A percentile compares a stretch with the other conserved stretches of the same genome.
Conservation (phyloP, 2,329 filamentous ascomycete genomes). For the Hortaea sp. region DNA sequence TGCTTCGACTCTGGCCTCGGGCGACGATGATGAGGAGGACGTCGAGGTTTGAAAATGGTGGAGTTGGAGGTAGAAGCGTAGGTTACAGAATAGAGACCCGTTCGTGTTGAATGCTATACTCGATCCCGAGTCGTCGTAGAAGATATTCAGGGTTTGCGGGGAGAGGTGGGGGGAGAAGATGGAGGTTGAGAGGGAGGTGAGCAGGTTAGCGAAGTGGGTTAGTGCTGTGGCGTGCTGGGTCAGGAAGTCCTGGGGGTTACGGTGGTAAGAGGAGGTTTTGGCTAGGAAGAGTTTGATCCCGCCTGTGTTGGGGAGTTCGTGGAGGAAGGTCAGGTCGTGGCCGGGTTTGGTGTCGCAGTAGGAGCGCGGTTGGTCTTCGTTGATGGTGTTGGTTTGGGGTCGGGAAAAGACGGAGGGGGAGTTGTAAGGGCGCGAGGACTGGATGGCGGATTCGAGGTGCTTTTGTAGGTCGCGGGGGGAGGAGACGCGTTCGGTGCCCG, state of each 20-base stretch:
- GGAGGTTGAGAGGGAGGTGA: conserved; percentile 54
- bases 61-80: conserved; percentile 73
- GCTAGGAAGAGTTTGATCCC: conserved; percentile 66
- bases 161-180: conserved; percentile 57
- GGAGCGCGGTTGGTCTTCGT: conserved; percentile 59
- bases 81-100: conserved; percentile 88
- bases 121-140: conserved; percentile 66
- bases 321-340: conserved; percentile 62
- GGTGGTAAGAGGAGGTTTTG: conserved; percentile 36
- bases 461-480: conserved; percentile 47
- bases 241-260: conserved; percentile 48
- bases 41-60: conserved; percentile 41
- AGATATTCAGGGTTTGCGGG: conserved; percentile 66
- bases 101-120: conserved; percentile 88
- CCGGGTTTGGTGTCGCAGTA: conserved; percentile 75
- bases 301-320: conserved; percentile 51
- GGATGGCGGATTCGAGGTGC: conserved; percentile 68
- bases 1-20: conserved; percentile 57
- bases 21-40: too few relatives aligned
- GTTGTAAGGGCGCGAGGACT: conserved; percentile 66
- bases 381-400: conserved; percentile 61
- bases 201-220: conserved; percentile 57
- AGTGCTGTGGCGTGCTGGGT: conserved; percentile 50
- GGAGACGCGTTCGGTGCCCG: conserved; percentile 27
- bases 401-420: conserved; percentile 63